Evolutionary conservation across 805 yeast genomes (phyloP).

Genomic region (Cephaloascus albidus): DNA sequence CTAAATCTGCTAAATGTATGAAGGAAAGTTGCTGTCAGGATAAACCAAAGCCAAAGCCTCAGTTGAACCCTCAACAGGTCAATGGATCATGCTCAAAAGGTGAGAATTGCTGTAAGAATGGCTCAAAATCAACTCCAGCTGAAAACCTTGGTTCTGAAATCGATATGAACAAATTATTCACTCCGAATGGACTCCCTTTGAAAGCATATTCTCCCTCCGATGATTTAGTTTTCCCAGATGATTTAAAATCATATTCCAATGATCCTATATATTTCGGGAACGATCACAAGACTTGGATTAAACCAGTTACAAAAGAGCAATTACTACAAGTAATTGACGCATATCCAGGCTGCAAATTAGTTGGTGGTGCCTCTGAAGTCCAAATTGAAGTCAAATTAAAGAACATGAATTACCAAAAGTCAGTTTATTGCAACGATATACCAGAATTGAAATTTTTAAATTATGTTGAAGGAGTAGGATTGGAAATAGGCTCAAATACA

Average conservation of each 20-base stretch:
- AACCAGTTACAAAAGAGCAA: constrained; percentile 30
- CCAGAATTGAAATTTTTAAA: constrained; percentile 25
- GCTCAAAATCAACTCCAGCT: constrained; percentile 4
- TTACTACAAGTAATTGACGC: constrained; percentile 19
- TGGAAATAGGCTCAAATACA: constrained; percentile 32
- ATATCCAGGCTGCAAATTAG: constrained; percentile 27
- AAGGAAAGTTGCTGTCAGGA: constrained; percentile 8
- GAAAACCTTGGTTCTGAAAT: constrained; percentile 17
- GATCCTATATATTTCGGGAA: constrained; percentile 25
- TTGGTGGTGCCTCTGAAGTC: constrained; percentile 39
- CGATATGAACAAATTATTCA: constrained; percentile 19
- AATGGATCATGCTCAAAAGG: constrained; percentile 7
- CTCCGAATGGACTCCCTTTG: constrained; percentile 30
- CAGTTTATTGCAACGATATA: constrained; percentile 31
- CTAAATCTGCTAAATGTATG: constrained; percentile 13
- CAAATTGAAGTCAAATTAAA: constrained; percentile 37
- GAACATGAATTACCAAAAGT: constrained; percentile 26
- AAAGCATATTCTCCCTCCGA: constrained; percentile 25
- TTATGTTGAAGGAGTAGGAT: constrained; percentile 27
- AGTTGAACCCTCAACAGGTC: background rate
- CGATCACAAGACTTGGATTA: constrained; percentile 30
- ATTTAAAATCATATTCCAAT: constrained; percentile 13
- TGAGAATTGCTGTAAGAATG: constrained; percentile 10
- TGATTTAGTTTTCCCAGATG: constrained; percentile 31
- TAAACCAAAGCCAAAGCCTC: constrained; percentile 2